A percentile compares a stretch with the other conserved stretches of the same genome.
phyloP scores from a whole-genome alignment of 345 rosid genomes.

The Brassica cretica region DNA sequence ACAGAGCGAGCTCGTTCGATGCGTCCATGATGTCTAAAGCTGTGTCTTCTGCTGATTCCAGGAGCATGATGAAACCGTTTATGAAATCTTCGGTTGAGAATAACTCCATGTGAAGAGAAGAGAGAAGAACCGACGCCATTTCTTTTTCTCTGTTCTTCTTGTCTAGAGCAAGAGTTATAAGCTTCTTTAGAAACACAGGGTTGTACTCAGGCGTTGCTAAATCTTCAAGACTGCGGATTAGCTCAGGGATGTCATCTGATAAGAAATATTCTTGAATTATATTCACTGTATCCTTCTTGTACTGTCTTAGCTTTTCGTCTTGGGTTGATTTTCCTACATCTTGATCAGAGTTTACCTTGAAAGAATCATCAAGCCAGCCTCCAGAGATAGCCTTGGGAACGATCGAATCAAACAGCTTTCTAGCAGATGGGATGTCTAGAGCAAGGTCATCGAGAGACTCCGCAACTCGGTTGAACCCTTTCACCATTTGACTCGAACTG shows the following conservation, averaged over 20 bases:
- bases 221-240: conserved; percentile 81
- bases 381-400: conserved; percentile 71
- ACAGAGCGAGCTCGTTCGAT: conserved; percentile 93
- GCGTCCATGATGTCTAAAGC: conserved; percentile 96
- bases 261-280: conserved; percentile 95
- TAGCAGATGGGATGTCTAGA: conserved; percentile 89
- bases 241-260: conserved; percentile 97
- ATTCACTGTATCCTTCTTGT: conserved; percentile 74
- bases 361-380: conserved; percentile 90
- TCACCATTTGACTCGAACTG: conserved; percentile 93
- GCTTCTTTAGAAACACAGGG: conserved; percentile 83
- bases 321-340: conserved; percentile 46
- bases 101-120: conserved; percentile 93
- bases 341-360: conserved; percentile 43
- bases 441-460: conserved; percentile 98
- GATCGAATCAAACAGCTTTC: conserved; percentile 56
- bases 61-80: conserved; percentile 86
- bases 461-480: conserved; percentile 79
- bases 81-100: conserved; percentile 89
- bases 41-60: conserved; percentile 95
- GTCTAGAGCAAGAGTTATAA: conserved; percentile 92
- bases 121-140: conserved; percentile 95
- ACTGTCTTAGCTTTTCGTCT: conserved; percentile 57
- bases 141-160: conserved; percentile 98
- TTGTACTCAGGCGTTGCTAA: conserved; percentile 69